phyloP scores from a whole-genome alignment of 2,329 filamentous ascomycete genomes.

The Fonsecaea pugnacius region DNA sequence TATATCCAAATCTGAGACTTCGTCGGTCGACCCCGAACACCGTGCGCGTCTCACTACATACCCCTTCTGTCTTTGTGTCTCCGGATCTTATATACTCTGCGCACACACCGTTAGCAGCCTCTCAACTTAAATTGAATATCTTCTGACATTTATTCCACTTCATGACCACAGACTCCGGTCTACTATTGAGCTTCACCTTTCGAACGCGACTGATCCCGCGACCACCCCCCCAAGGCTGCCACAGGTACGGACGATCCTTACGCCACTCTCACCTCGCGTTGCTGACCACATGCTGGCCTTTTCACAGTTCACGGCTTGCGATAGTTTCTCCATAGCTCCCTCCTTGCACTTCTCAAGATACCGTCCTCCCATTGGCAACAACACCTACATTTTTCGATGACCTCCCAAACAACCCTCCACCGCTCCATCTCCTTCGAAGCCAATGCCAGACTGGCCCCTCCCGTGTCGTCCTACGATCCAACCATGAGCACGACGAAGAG shows the following conservation, averaged over 20 bases:
- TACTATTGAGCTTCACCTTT: constrained; percentile 23
- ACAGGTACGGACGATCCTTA: constrained; percentile 13
- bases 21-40: constrained; percentile 13
- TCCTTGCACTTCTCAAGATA: not conserved
- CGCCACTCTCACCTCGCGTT: constrained; percentile 13
- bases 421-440: constrained; percentile 91
- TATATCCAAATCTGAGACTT: constrained; percentile 8
- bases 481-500: constrained; percentile 67
- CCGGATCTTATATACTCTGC: constrained; percentile 19
- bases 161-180: constrained; percentile 9
- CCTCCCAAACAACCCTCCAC: constrained; percentile 72
- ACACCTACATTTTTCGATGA: constrained; percentile 29
- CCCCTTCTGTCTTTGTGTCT: constrained; percentile 11
- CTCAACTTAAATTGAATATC: constrained; percentile 15
- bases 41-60: constrained; percentile 15
- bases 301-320: not conserved
- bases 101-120: constrained; percentile 8
- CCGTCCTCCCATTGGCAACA: not conserved
- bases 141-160: constrained; percentile 17
- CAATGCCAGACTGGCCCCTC: constrained; percentile 70
- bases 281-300: constrained; percentile 9
- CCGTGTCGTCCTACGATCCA: constrained; percentile 54
- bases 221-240: not conserved
- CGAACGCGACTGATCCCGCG: constrained; percentile 21
- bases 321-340: constrained; percentile 1